Evolutionary conservation across 1,284 basidiomycete species (phyloP).

Genomic region (Cronartium ribicola): DNA sequence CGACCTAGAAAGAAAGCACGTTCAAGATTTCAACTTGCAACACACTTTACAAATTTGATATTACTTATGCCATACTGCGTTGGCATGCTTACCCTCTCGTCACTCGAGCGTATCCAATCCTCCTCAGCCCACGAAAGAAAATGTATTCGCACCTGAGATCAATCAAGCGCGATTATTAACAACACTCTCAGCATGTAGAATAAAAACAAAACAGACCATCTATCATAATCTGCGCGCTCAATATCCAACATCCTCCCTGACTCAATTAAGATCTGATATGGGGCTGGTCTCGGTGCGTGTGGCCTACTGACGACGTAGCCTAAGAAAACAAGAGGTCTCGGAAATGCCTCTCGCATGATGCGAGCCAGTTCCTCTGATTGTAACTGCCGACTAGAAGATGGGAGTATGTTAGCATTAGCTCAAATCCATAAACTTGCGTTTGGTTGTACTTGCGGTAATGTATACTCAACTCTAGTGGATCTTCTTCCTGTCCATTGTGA

Average conservation of each 20-base stretch:
- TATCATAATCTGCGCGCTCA: constrained; percentile 64
- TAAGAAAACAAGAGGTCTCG: constrained; percentile 76
- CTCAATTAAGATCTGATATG: constrained; percentile 69
- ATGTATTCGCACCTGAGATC: constrained; percentile 40
- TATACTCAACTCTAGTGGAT: constrained; percentile 34
- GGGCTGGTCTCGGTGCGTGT: constrained; percentile 66
- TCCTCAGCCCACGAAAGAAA: constrained; percentile 28
- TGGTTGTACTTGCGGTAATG: not conserved
- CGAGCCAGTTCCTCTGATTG: constrained; percentile 77
- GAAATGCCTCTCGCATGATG: constrained; percentile 69
- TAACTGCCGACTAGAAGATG: constrained; percentile 85
- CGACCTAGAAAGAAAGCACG: constrained; percentile 28
- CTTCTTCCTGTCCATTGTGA: constrained; percentile 74
- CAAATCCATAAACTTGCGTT: constrained; percentile 28
- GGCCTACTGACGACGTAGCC: constrained; percentile 78
- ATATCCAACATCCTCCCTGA: constrained; percentile 59
- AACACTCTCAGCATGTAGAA: constrained; percentile 65
- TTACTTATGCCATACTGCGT: not conserved
- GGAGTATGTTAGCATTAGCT: constrained; percentile 48
- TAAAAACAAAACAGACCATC: constrained; percentile 73
- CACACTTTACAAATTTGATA: constrained; percentile 37
- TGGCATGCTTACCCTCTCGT: constrained; percentile 33
- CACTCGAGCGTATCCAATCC: constrained; percentile 35
- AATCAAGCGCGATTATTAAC: not conserved
- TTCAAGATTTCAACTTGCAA: not conserved